Base-by-base conservation (phyloP, 2,329 filamentous ascomycete genomes). In the Phialophora chinensis region DNA sequence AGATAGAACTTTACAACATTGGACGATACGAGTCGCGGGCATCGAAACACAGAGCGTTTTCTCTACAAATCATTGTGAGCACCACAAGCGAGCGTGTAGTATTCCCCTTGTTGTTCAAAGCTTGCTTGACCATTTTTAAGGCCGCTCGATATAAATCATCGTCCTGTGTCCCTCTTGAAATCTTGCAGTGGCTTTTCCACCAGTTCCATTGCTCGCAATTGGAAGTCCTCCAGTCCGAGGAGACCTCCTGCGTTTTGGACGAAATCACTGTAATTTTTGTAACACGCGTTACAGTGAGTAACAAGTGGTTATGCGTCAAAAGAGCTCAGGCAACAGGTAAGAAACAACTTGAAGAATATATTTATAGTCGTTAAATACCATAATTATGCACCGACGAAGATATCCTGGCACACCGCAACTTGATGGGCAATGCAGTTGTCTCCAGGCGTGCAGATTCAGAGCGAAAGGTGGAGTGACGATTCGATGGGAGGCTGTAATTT, bases 11-110 rank as follows among this genome's bases (percentile, higher is more conserved):
- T 58, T 50, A 49, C 23, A 42, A 60, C 50, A 55, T 47, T 55
- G 62, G 62, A 63, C 23, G 49, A 60, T 59, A 27, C 62, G 62
- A 69, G 64, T 65, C 62, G 60, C 59, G 62, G 58, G 64, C 62
- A 58, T 69, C 50, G 31, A 60, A 56, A 57, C 58, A 61, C 53
- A 33, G 53, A 29, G 29, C 53, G 17, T 55, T 25, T 33, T 23
- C 17, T 33, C 29, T 55, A 35, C 29, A 11, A 55, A 14, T 20
- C 29, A 17, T 12, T 23, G 23, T 25, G 49, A 14, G 20, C 20
- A 53, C 49, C 20, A 53, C 49, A 23, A 53, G 2, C 49, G 20
- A 53, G 2, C 49, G 20, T 29, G 49, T 12, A 14, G 49, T 25
- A 8, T 53, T 23, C 8, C n/a, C 23, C 49, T 53, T 12, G 23